These are phyloP conservation scores for Xylariaceae sp. DNA, from an alignment of 2,329 filamentous ascomycete genomes.

Conservation along the genomic window DNA sequence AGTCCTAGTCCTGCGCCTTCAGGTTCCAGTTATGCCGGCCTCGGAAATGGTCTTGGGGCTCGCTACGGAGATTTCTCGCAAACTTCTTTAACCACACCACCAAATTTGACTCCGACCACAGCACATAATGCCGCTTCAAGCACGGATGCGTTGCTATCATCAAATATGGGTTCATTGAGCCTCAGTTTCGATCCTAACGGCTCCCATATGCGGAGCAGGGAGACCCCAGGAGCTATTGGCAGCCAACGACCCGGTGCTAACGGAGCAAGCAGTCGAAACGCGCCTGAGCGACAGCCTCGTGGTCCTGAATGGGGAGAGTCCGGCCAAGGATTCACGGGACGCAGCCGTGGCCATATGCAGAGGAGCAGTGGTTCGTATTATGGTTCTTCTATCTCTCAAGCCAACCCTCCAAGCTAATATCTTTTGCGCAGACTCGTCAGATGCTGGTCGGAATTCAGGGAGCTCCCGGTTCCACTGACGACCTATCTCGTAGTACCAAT, in stretches of 20 bases:
- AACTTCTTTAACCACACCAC: conserved; percentile 41
- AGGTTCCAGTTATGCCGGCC: conserved; percentile 75
- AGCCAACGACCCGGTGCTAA: conserved; percentile 65
- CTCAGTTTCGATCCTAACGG: conserved; percentile 56
- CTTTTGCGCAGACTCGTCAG: conserved; percentile 39
- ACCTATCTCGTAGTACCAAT: neutral
- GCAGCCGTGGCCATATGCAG: conserved; percentile 64
- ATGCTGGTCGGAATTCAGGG: conserved; percentile 42
- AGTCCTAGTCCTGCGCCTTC: conserved; percentile 92
- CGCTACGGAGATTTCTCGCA: conserved; percentile 43
- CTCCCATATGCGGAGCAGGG: conserved; percentile 49
- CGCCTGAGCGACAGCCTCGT: conserved; percentile 67
- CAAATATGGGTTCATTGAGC: conserved; percentile 51
- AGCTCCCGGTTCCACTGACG: conserved; percentile 41
- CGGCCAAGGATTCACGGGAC: conserved; percentile 57
- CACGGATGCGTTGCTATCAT: conserved; percentile 41
- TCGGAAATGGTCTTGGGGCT: conserved; percentile 55
- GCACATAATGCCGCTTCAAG: conserved; percentile 42
- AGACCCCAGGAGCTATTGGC: conserved; percentile 66
- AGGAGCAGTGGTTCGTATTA: conserved; percentile 62
- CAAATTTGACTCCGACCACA: conserved; percentile 44
- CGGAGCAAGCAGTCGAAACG: conserved; percentile 49
- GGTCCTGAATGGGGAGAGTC: conserved; percentile 66
- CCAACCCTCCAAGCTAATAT: neutral
- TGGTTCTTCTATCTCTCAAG: neutral